Evolutionary conservation across 2,329 filamentous ascomycete species (phyloP).

Genomic region (Ilyonectria sp.): DNA sequence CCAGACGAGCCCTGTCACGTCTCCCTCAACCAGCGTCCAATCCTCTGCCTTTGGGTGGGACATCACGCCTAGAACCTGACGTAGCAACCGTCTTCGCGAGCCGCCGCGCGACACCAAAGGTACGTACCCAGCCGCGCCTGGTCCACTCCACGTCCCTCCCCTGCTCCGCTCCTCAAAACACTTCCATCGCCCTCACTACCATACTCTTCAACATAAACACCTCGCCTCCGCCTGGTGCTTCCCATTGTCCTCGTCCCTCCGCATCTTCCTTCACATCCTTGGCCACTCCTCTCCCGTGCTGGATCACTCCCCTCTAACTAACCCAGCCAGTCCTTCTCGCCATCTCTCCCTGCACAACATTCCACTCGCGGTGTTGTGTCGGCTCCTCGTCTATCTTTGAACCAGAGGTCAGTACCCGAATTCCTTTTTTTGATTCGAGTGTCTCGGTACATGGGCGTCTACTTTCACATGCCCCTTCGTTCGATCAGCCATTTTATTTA

Average conservation of each 20-base stretch:
- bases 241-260: constrained; percentile 45
- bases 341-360: constrained; percentile 52
- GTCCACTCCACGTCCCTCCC: constrained; percentile 50
- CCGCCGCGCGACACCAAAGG: constrained; percentile 49
- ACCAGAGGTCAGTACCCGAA: constrained; percentile 54
- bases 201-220: constrained; percentile 53
- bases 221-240: constrained; percentile 48
- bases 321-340: constrained; percentile 46
- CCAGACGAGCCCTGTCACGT: constrained; percentile 37
- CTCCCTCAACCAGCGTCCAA: constrained; percentile 41
- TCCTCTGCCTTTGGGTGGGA: constrained; percentile 47
- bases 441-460: constrained; percentile 47
- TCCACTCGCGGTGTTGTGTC: constrained; percentile 55
- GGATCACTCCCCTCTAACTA: constrained; percentile 48
- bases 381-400: constrained; percentile 51
- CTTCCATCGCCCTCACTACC: constrained; percentile 54
- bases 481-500: constrained; percentile 32
- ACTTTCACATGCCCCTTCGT: constrained; percentile 22
- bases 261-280: constrained; percentile 45
- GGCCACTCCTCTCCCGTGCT: constrained; percentile 36
- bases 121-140: constrained; percentile 53
- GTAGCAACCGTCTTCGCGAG: constrained; percentile 52
- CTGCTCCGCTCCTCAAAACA: constrained; percentile 56
- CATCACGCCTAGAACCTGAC: constrained; percentile 49
- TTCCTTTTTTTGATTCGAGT: constrained; percentile 49